Conservation (phyloP, 2,329 filamentous ascomycete genomes). For the Colletotrichum orchidophilum region DNA sequence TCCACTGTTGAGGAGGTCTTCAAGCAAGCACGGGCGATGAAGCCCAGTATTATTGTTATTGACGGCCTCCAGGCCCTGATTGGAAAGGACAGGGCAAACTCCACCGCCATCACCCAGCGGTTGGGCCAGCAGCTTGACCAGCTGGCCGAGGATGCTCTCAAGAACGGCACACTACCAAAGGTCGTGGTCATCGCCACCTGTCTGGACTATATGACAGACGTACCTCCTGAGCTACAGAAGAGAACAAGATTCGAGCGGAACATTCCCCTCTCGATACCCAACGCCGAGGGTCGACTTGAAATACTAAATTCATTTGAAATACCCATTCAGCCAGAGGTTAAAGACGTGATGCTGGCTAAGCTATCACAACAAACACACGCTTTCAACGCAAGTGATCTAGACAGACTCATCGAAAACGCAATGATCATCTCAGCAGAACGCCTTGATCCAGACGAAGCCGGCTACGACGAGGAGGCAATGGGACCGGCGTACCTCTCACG, state of each 20-base stretch:
- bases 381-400: conserved; percentile 82
- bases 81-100: conserved; percentile 64
- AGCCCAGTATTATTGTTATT: conserved; percentile 82
- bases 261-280: conserved; percentile 81
- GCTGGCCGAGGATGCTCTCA: conserved; percentile 53
- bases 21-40: conserved; percentile 70
- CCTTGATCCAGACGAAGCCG: conserved; percentile 38
- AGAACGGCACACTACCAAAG: conserved; percentile 53
- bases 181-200: conserved; percentile 82
- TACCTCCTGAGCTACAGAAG: conserved; percentile 75
- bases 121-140: conserved; percentile 66
- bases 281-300: conserved; percentile 73
- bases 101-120: conserved; percentile 58
- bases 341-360: conserved; percentile 62
- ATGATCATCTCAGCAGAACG: conserved; percentile 45
- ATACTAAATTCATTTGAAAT: conserved; percentile 73
- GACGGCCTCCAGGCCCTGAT: conserved; percentile 80
- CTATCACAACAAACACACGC: conserved; percentile 85
- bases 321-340: conserved; percentile 56
- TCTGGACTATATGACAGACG: conserved; percentile 73
- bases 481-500: conserved; percentile 42
- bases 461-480: conserved; percentile 31
- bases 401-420: conserved; percentile 62
- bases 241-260: conserved; percentile 72
- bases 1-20: conserved; percentile 74